Evolutionary conservation across 2,329 filamentous ascomycete species (phyloP).

Genomic region (Rhynchosporium secalis): DNA sequence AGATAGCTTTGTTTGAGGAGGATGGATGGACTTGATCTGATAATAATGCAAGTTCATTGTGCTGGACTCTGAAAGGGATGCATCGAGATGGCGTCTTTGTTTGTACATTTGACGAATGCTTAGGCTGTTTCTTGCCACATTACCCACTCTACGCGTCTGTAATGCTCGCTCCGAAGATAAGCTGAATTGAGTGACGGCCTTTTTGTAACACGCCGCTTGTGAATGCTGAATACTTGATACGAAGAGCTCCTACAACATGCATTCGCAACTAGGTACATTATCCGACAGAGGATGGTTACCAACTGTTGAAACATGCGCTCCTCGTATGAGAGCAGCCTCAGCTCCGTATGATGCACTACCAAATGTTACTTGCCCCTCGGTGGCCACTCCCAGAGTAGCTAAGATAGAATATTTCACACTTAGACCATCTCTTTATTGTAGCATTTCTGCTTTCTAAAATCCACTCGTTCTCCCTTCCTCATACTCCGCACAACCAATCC

Average conservation of each 20-base stretch:
- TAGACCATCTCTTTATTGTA: no score
- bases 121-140: conserved; percentile 1
- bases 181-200: neutral
- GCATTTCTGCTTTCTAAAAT: no score
- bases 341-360: no score
- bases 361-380: no score
- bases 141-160: neutral
- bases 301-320: no score
- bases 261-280: neutral
- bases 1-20: neutral
- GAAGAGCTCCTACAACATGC: no score
- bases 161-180: neutral
- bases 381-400: no score
- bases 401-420: no score
- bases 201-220: neutral
- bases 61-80: conserved; percentile 34
- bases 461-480: no score
- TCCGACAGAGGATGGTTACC: no score
- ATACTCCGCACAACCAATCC: no score
- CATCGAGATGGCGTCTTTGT: conserved; percentile 37
- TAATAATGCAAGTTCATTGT: conserved; percentile 10
- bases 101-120: conserved; percentile 38
- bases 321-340: no score
- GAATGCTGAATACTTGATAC: neutral
- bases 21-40: neutral